Evolutionary conservation across 441 rosid genomes (phyloP), one percentile per base, ranked within the genome.

Genomic region (Brassica balearica): DNA sequence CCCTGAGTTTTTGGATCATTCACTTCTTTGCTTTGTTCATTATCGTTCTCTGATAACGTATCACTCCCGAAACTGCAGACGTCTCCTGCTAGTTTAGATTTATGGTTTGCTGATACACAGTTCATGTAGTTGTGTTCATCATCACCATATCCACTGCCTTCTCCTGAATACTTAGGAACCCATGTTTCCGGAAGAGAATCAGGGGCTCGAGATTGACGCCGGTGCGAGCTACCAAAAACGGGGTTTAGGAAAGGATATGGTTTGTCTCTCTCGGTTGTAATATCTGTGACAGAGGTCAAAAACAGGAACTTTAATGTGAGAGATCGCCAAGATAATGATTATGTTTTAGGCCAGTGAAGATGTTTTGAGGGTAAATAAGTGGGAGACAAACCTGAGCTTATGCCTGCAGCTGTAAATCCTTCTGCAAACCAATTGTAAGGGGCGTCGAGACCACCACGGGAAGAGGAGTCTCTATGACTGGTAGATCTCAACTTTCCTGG

Each of bases 321-420:
- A 76, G 12, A 38, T 8, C 43, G 43, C 11, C 77, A 59, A 67
- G 55, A 64, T 25, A 25, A 25, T 25, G 27, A 25, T 25, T 25
- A 25, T 25, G 27, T 25, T 25, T 25, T 25, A 25, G 27, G 27
- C 27, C 27, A 25, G 71, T 27, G 71, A 67, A 81, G 82, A 71
- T 70, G 81, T 55, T 69, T 69, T 69, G 72, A 78, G 68, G 34
- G 9, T 11, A 32, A 69, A 19, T 7, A 76, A 19, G 9, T 74
- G 72, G 78, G 79, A 67, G 77, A 63, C 59, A 71, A 80, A 78
- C 82, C 84, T 32, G 84, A 72, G 76, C 73, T 76, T 55, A 25
- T 68, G 74, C 79, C 79, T 60, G 69, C 77, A 8, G 88, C 63
- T 32, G 79, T 19, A 77, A 73, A 83, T 65, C 88, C 91, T 79